Evolutionary conservation across 352 stramenopile genomes (phyloP).

Genomic region (Pseudoperonospora humuli): DNA sequence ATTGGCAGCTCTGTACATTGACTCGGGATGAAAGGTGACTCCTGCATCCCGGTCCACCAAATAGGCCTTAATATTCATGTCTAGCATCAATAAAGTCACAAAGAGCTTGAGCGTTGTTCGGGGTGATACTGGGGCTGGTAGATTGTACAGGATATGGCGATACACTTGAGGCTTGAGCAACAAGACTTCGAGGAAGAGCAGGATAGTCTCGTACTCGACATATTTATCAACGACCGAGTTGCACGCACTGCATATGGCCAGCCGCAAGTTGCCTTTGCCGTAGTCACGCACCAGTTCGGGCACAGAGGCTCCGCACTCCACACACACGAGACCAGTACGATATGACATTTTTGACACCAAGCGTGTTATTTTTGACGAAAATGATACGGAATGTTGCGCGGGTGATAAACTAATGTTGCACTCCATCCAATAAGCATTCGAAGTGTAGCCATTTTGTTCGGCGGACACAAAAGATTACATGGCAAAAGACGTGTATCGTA

Average conservation of each 20-base stretch:
- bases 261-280: constrained; percentile 76
- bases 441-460: constrained; percentile 8
- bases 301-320: constrained; percentile 67
- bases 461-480: constrained; percentile 18
- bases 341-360: constrained; percentile 1
- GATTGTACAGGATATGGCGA: constrained; percentile 80
- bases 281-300: constrained; percentile 72
- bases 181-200: constrained; percentile 83
- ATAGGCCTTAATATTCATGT: constrained; percentile 84
- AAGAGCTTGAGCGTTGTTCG: constrained; percentile 68
- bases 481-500: constrained; percentile 46
- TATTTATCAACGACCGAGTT: constrained; percentile 80
- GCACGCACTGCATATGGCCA: constrained; percentile 62
- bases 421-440: constrained; percentile 13
- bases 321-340: constrained; percentile 40
- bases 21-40: constrained; percentile 48
- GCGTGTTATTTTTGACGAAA: not conserved
- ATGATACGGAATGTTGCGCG: constrained; percentile 1
- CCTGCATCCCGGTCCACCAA: constrained; percentile 58
- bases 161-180: constrained; percentile 82
- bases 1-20: constrained; percentile 35
- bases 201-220: constrained; percentile 79
- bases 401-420: constrained; percentile 4
- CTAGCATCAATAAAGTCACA: constrained; percentile 69
- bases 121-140: constrained; percentile 34